Conservation (phyloP, 164 flowering plant genomes). For the Kingdonia uniflora region DNA sequence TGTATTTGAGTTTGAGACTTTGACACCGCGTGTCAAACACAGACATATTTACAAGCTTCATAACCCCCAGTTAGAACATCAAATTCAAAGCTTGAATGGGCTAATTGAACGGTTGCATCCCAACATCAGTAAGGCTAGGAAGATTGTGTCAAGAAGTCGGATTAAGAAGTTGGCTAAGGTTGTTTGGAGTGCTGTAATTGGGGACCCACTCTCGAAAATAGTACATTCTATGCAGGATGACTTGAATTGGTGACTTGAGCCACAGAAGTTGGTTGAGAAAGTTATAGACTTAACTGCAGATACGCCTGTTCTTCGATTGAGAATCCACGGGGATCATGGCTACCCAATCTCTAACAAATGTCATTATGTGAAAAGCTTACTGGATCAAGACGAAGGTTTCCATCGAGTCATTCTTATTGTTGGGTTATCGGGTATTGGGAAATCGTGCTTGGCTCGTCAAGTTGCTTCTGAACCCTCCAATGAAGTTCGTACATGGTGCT, state of each 20-base stretch:
- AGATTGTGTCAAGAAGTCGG: conserved; percentile 23
- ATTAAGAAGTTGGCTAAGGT: conserved; percentile 32
- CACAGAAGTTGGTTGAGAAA: conserved; percentile 29
- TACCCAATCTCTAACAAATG: conserved; percentile 34
- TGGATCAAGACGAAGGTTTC: too few species aligned
- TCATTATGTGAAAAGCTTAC: conserved; percentile 21
- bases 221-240: conserved; percentile 26
- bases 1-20: too few species aligned
- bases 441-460: conserved; percentile 44
- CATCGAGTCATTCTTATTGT: conserved; percentile 15
- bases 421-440: conserved; percentile 45
- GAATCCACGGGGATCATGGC: conserved; percentile 25
- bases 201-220: conserved; percentile 29
- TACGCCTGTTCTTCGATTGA: conserved; percentile 15
- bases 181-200: conserved; percentile 32
- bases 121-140: conserved; percentile 20
- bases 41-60: too few species aligned
- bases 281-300: conserved; percentile 25
- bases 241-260: conserved; percentile 44
- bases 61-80: too few species aligned
- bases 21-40: too few species aligned
- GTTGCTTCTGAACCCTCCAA: conserved; percentile 37
- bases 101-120: too few species aligned
- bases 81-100: too few species aligned
- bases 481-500: conserved; percentile 31